These are phyloP conservation scores for Heracleum sosnowskyi DNA, from an alignment of 129 eudicot species.

Conservation along the genomic window DNA sequence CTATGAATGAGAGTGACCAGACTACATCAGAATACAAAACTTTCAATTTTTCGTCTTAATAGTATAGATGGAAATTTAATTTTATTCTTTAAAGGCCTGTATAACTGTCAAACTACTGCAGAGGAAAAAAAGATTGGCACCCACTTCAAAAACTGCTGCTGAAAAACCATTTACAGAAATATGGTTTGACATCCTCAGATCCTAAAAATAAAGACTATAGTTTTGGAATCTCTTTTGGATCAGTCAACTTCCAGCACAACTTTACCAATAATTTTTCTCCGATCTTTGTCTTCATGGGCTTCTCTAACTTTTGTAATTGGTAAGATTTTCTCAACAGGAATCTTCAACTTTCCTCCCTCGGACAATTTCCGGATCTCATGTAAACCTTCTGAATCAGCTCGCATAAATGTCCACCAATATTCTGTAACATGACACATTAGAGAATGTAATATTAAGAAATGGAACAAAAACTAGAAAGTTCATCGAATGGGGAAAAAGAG, in stretches of 20 bases:
- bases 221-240: background rate
- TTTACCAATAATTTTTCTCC: conserved; percentile 67
- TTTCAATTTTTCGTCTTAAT: too few species aligned
- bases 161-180: conserved; percentile 17
- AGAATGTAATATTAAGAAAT: background rate
- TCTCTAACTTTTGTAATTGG: conserved; percentile 72
- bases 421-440: conserved; percentile 28
- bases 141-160: background rate
- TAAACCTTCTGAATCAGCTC: conserved; percentile 90
- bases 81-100: background rate
- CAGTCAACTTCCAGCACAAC: conserved; percentile 73
- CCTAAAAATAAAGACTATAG: background rate
- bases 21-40: too few species aligned
- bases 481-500: background rate
- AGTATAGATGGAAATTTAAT: too few species aligned
- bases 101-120: background rate
- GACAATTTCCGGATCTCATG: conserved; percentile 64
- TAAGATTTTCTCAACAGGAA: conserved; percentile 76
- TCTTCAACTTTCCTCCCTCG: conserved; percentile 59
- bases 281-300: conserved; percentile 90
- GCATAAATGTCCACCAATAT: conserved; percentile 93
- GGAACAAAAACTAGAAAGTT: background rate
- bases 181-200: background rate
- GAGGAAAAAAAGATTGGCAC: background rate
- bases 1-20: too few species aligned